Conservation (phyloP, 2,329 filamentous ascomycete genomes). For the Fusarium buxicola region DNA sequence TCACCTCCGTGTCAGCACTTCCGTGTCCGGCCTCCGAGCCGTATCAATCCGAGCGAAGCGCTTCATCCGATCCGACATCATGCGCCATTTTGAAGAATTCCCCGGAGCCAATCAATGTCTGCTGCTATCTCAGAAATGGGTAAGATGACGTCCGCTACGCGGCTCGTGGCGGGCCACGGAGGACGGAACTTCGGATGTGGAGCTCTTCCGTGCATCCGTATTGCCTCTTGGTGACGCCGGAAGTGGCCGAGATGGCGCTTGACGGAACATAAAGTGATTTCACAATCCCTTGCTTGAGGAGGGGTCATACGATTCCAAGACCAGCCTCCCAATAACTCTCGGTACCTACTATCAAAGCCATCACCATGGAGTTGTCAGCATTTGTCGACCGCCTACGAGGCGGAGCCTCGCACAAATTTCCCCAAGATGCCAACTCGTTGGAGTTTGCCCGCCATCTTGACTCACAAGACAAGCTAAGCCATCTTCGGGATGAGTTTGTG, state of each 20-base stretch:
- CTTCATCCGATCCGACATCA: conserved; percentile 21
- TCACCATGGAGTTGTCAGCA: conserved; percentile 54
- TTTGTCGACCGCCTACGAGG: conserved; percentile 55
- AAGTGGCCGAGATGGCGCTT: conserved; percentile 16
- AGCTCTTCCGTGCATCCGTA: conserved; percentile 25
- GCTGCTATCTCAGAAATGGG: conserved; percentile 28
- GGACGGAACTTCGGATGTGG: conserved; percentile 49
- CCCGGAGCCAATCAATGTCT: conserved; percentile 20
- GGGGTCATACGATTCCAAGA: conserved; percentile 42
- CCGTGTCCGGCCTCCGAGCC: conserved; percentile 7
- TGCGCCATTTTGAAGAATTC: conserved; percentile 6
- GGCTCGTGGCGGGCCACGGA: conserved; percentile 30
- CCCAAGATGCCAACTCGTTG: conserved; percentile 58
- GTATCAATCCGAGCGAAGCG: conserved; percentile 14
- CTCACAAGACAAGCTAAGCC: conserved; percentile 67
- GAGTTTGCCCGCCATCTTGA: conserved; percentile 67
- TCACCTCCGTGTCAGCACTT: conserved; percentile 10
- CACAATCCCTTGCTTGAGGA: conserved; percentile 29
- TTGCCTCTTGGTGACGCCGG: conserved; percentile 2
- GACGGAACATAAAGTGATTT: conserved; percentile 47
- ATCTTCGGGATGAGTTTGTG: conserved; percentile 77
- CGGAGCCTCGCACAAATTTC: conserved; percentile 58
- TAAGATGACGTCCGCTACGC: conserved; percentile 30
- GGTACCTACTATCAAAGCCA: not conserved
- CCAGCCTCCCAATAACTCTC: not conserved